Conservation (phyloP, 2,329 filamentous ascomycete species). For the Claviceps maximensis region DNA sequence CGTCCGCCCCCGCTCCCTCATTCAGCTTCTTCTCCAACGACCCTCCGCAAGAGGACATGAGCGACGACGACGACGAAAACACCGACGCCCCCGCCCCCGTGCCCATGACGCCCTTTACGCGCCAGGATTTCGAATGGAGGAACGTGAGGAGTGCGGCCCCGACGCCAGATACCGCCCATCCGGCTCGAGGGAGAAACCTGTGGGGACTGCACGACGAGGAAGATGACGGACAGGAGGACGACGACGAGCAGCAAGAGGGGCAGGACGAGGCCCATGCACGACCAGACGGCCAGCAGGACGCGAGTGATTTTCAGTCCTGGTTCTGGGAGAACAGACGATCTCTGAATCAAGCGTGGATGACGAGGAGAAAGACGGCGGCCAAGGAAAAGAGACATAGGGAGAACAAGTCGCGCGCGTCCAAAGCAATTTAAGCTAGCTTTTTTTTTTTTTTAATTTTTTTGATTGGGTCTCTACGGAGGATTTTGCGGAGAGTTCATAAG, state of each 20-base stretch:
- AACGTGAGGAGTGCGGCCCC: slow-evolving; percentile 78
- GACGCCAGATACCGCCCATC: slow-evolving; percentile 83
- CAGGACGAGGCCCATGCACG: slow-evolving; percentile 6
- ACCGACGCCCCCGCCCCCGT: slow-evolving; percentile 15
- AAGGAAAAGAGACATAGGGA: slow-evolving; percentile 57
- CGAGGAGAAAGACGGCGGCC: slow-evolving; percentile 44
- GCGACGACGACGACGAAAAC: slow-evolving; percentile 28
- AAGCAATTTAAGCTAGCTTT: slow-evolving; percentile 22
- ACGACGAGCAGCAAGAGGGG: slow-evolving; percentile 16
- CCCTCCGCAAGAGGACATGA: slow-evolving; percentile 32
- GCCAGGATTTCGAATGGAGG: slow-evolving; percentile 63
- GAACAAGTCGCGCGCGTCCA: slow-evolving; percentile 41
- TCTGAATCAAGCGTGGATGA: slow-evolving; percentile 53
- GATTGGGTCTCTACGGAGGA: no score
- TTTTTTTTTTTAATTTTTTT: no score
- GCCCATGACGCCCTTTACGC: slow-evolving; percentile 74
- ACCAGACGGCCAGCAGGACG: slow-evolving; percentile 13
- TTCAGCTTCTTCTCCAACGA: slow-evolving; percentile 69
- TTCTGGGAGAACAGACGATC: slow-evolving; percentile 57
- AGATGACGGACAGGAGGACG: slow-evolving; percentile 16
- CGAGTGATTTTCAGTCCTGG: slow-evolving; percentile 49
- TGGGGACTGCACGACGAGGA: slow-evolving; percentile 31
- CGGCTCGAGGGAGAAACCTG: slow-evolving; percentile 48
- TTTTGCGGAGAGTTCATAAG: no score
- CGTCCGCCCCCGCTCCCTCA: slow-evolving; percentile 25